These are phyloP conservation scores for Fragaria ananassa DNA, from an alignment of 306 rosid genomes.

Conservation along the genomic window DNA sequence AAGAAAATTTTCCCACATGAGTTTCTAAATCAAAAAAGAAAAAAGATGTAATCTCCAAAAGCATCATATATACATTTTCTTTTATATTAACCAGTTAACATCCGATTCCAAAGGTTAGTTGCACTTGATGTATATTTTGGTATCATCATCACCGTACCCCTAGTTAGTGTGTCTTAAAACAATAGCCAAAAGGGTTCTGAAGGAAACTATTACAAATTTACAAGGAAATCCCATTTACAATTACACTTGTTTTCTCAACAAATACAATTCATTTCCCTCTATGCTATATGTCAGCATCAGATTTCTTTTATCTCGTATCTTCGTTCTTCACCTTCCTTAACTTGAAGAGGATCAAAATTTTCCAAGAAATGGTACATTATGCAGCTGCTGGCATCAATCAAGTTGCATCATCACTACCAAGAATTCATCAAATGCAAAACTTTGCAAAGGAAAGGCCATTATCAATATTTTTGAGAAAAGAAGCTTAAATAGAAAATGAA, in stretches of 20 bases:
- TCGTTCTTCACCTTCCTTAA: not conserved
- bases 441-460: slow-evolving; percentile 29
- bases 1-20: not conserved
- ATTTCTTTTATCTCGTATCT: not conserved
- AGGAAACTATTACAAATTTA: not conserved
- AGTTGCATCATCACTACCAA: slow-evolving; percentile 33
- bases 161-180: not conserved
- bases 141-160: not conserved
- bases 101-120: slow-evolving; percentile 6
- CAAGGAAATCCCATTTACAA: not conserved
- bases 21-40: slow-evolving; percentile 7
- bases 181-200: not conserved
- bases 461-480: slow-evolving; percentile 23
- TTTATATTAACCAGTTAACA: not conserved
- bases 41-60: not conserved
- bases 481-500: slow-evolving; percentile 22
- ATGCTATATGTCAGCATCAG: slow-evolving; percentile 24
- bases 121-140: not conserved
- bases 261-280: slow-evolving; percentile 40
- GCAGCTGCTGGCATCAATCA: slow-evolving; percentile 56
- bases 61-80: not conserved
- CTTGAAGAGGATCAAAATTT: slow-evolving; percentile 36
- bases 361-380: slow-evolving; percentile 38
- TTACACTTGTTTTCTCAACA: slow-evolving; percentile 18
- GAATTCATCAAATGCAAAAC: slow-evolving; percentile 45